Evolutionary conservation across 352 stramenopile species (phyloP).

Genomic region (Thalassiosira exigua): DNA sequence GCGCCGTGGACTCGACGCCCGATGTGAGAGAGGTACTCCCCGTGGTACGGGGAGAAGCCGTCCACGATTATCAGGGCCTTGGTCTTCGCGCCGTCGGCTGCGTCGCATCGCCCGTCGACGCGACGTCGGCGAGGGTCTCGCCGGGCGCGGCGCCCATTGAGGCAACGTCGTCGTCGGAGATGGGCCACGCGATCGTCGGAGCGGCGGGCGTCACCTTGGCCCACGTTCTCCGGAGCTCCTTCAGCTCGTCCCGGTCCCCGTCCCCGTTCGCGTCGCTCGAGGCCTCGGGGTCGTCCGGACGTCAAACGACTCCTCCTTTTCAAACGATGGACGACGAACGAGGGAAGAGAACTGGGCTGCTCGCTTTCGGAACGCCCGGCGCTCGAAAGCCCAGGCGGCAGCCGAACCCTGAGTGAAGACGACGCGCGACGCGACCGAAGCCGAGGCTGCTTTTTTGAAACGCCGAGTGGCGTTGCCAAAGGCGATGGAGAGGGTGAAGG

Average conservation of each 20-base stretch:
- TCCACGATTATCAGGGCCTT: conserved; percentile 79
- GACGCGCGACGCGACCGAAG: no score
- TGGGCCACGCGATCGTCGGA: conserved; percentile 33
- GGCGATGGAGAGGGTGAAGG: no score
- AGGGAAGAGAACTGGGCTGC: no score
- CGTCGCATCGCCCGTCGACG: conserved; percentile 2
- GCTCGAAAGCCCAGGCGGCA: no score
- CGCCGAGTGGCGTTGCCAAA: no score
- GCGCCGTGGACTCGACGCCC: conserved; percentile 65
- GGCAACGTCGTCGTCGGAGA: conserved; percentile 1
- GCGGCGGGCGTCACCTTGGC: conserved; percentile 13
- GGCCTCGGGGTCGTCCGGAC: no score
- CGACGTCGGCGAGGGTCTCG: conserved; percentile 19
- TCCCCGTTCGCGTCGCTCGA: no score
- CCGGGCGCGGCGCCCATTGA: neutral
- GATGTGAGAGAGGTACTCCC: conserved; percentile 64
- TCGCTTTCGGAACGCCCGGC: no score
- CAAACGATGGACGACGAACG: no score
- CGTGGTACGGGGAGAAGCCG: conserved; percentile 77
- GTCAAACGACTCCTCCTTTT: no score
- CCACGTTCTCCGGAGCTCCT: conserved; percentile 12
- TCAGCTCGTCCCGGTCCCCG: conserved; percentile 5
- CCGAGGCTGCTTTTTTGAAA: no score
- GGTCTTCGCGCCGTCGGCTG: neutral
- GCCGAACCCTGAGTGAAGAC: no score